Percentiles rank a stretch among this genome's conserved stretches.
Conservation (phyloP, 176 grass and related monocot genomes). For the Rhynchospora pubera region DNA sequence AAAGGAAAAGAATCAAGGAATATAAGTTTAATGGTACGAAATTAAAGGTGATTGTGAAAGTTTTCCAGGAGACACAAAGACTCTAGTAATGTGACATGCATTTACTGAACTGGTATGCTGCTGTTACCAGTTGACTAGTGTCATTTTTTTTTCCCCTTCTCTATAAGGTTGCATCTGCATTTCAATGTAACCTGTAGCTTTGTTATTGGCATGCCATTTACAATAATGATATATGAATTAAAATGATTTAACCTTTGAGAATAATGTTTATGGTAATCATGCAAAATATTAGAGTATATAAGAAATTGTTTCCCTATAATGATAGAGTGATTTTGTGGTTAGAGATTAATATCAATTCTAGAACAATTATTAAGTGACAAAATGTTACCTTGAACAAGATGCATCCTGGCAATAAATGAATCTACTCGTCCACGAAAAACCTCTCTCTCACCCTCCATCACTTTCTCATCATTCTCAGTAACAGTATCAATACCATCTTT, state of each 20-base stretch:
- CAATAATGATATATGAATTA: background rate
- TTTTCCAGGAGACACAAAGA: background rate
- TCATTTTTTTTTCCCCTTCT: background rate
- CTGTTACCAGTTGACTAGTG: background rate
- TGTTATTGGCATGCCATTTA: background rate
- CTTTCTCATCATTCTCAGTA: slow-evolving; percentile 57
- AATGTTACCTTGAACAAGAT: slow-evolving; percentile 90
- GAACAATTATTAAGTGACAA: slow-evolving; percentile 11
- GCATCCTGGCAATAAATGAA: slow-evolving; percentile 92
- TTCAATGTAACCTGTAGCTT: background rate
- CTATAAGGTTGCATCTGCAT: background rate
- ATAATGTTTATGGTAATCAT: background rate
- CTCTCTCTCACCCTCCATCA: slow-evolving; percentile 73
- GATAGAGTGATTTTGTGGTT: background rate
- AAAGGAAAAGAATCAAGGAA: background rate
- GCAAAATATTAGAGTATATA: background rate
- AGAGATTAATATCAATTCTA: slow-evolving; percentile 2
- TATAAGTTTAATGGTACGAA: background rate
- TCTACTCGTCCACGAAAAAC: slow-evolving; percentile 64
- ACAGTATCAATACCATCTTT: slow-evolving; percentile 34
- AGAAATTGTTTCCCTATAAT: background rate
- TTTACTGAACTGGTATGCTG: background rate
- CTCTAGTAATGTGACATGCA: background rate
- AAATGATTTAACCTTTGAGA: background rate
- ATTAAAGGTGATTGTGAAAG: background rate